Evolutionary conservation across 1,284 basidiomycete species (phyloP).

Genomic region (Ceratobasidium sp.): DNA sequence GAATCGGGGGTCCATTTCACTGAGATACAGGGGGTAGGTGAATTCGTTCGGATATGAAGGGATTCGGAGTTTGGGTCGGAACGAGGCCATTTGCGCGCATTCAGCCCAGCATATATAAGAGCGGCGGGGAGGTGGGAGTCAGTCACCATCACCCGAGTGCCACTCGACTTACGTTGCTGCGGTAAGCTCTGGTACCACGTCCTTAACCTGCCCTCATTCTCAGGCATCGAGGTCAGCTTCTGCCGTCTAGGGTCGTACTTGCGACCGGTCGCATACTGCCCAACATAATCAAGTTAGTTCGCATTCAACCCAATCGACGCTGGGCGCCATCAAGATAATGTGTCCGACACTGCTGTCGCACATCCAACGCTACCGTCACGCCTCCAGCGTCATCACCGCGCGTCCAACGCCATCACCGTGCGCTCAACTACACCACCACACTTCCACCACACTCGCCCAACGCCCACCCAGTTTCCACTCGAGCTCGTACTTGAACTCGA

Average conservation of each 20-base stretch:
- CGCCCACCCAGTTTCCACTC: too few relatives aligned
- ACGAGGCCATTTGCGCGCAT: slow-evolving; percentile 16
- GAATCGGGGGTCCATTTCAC: slow-evolving; percentile 42
- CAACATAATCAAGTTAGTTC: neutral
- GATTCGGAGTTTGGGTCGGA: slow-evolving; percentile 13
- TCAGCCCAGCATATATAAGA: slow-evolving; percentile 18
- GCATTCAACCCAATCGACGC: neutral
- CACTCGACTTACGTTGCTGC: slow-evolving; percentile 27
- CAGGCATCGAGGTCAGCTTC: slow-evolving; percentile 41
- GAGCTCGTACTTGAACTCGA: too few relatives aligned
- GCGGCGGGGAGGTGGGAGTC: neutral
- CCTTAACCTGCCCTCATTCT: slow-evolving; percentile 29
- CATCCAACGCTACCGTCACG: too few relatives aligned
- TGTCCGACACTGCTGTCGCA: neutral
- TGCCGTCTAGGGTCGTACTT: slow-evolving; percentile 33
- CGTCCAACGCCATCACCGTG: too few relatives aligned
- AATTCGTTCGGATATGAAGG: slow-evolving; percentile 15
- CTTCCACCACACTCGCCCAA: too few relatives aligned
- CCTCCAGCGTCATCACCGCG: too few relatives aligned
- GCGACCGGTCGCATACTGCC: slow-evolving; percentile 39
- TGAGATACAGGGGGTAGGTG: slow-evolving; percentile 10
- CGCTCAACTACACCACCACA: too few relatives aligned
- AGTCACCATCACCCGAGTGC: neutral
- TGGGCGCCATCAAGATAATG: neutral
- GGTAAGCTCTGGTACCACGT: slow-evolving; percentile 31